Evolutionary conservation across 2,329 filamentous ascomycete genomes (phyloP).

Genomic region (Penicillium sp.): DNA sequence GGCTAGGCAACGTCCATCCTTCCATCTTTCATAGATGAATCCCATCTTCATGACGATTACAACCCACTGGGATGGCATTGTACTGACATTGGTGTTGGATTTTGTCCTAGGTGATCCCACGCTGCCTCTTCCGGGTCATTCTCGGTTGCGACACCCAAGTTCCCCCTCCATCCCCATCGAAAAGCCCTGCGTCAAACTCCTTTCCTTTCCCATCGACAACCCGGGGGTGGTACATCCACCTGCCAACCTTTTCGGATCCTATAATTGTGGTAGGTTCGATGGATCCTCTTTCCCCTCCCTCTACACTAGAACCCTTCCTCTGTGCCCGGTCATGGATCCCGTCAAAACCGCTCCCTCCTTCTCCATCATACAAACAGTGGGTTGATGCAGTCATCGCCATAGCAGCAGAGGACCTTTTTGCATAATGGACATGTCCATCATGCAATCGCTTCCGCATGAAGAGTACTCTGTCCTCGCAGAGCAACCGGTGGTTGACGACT

Average conservation of each 20-base stretch:
- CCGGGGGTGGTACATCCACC: slow-evolving; percentile 35
- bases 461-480: slow-evolving; percentile 36
- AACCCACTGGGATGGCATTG: slow-evolving; percentile 17
- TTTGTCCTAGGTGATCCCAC: slow-evolving; percentile 27
- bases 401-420: slow-evolving; percentile 30
- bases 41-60: slow-evolving; percentile 20
- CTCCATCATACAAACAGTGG: slow-evolving; percentile 30
- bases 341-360: slow-evolving; percentile 15
- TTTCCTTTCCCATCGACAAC: slow-evolving; percentile 27
- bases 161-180: slow-evolving; percentile 35
- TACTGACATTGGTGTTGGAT: slow-evolving; percentile 26
- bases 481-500: slow-evolving; percentile 27
- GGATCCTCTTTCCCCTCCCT: slow-evolving; percentile 30
- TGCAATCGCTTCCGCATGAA: slow-evolving; percentile 38
- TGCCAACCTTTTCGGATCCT: slow-evolving; percentile 25
- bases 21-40: slow-evolving; percentile 12
- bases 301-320: slow-evolving; percentile 20
- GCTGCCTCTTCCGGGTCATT: slow-evolving; percentile 34
- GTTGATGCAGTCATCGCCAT: slow-evolving; percentile 35
- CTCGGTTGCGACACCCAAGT: slow-evolving; percentile 37
- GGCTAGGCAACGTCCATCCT: slow-evolving; percentile 23
- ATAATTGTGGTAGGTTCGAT: slow-evolving; percentile 41
- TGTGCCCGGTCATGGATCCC: slow-evolving; percentile 28
- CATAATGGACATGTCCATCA: slow-evolving; percentile 31
- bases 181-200: slow-evolving; percentile 20